These are phyloP conservation scores for Chlamydomonas asymmetrica DNA, from an alignment of 139 green algal genomes.

Conservation along the genomic window DNA sequence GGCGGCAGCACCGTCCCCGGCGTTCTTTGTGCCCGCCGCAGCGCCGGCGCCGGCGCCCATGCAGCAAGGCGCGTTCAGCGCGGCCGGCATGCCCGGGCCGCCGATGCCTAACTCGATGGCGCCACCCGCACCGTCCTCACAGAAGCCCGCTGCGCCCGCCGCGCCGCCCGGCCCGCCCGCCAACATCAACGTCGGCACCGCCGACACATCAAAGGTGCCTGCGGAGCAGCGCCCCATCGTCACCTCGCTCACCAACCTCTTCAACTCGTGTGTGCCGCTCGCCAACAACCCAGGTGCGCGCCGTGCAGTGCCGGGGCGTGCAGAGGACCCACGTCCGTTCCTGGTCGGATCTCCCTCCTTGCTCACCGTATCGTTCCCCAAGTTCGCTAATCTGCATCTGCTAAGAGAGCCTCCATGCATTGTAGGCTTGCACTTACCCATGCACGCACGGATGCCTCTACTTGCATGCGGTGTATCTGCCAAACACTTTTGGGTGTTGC, in stretches of 20 bases:
- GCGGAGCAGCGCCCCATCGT: conserved; percentile 69
- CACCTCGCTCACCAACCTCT: conserved; percentile 70
- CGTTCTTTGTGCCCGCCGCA: conserved; percentile 23
- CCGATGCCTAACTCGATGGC: neutral
- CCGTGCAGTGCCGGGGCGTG: no score
- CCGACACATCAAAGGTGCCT: conserved; percentile 65
- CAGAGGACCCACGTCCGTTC: no score
- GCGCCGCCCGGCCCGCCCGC: conserved; percentile 68
- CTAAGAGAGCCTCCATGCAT: no score
- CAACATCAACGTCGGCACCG: conserved; percentile 70
- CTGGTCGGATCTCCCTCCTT: no score
- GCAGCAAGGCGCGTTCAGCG: conserved; percentile 6
- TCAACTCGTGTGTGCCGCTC: conserved; percentile 56
- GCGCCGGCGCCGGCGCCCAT: neutral
- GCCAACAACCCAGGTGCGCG: conserved; percentile 56
- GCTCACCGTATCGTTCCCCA: no score
- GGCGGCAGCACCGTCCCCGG: conserved; percentile 6
- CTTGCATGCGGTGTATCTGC: no score
- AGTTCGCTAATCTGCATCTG: no score
- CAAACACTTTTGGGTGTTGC: no score
- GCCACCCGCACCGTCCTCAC: conserved; percentile 10
- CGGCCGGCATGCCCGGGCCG: neutral
- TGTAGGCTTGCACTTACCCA: no score
- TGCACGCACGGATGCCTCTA: no score
- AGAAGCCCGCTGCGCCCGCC: conserved; percentile 46